These are phyloP conservation scores for Kitagawia praeruptora DNA, from an alignment of 129 eudicot genomes.

Conservation along the genomic window DNA sequence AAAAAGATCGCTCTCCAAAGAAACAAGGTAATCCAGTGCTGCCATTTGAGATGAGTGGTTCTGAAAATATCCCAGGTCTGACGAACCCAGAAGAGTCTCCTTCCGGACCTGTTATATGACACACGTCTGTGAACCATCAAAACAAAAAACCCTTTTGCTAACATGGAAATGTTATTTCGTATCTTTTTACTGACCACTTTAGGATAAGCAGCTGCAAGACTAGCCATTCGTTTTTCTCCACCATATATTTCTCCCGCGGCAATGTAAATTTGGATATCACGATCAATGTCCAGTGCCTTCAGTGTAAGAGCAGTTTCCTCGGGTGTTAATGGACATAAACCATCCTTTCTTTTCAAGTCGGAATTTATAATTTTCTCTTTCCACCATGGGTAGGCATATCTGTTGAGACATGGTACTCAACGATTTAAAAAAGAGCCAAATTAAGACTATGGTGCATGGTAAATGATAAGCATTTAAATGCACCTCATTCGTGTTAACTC, in stretches of 20 bases:
- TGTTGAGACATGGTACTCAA: conserved; percentile 20
- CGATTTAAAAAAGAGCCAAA: background rate
- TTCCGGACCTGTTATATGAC: conserved; percentile 65
- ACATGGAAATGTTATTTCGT: background rate
- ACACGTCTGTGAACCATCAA: background rate
- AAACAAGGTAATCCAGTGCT: conserved; percentile 91
- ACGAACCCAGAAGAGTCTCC: conserved; percentile 80
- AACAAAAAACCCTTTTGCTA: background rate
- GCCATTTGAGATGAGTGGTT: conserved; percentile 99
- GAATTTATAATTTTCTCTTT: conserved; percentile 94
- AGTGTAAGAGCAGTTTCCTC: conserved; percentile 89
- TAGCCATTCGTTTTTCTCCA: conserved; percentile 77
- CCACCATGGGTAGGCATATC: conserved; percentile 99
- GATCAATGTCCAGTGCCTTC: conserved; percentile 75
- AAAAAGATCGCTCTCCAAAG: conserved; percentile 92
- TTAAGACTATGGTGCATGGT: background rate
- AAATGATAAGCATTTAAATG: background rate
- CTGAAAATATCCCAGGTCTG: conserved; percentile 74
- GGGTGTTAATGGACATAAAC: conserved; percentile 95
- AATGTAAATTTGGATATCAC: conserved; percentile 71
- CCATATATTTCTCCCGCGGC: conserved; percentile 99
- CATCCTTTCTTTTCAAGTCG: conserved; percentile 78
- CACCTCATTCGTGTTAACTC: conserved; percentile 95
- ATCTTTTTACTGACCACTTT: conserved; percentile 57
- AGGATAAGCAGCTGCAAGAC: conserved; percentile 65